Conservation (phyloP, 2,329 filamentous ascomycete species). For the Fusarium tanahbumbuense region DNA sequence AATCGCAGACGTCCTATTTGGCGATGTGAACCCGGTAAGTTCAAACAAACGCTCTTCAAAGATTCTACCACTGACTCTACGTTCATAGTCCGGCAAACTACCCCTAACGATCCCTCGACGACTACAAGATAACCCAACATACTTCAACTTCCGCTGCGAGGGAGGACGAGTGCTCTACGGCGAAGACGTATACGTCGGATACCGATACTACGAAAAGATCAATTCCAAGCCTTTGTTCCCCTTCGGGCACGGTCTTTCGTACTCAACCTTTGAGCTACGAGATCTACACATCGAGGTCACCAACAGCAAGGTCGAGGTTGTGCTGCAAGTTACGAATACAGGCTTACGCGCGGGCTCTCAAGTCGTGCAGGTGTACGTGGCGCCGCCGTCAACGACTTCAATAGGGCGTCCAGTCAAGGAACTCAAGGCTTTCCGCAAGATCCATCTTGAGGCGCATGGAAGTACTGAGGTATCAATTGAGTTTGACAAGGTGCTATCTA, state of each 20-base stretch:
- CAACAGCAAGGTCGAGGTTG: fast-evolving
- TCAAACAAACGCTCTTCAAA: too few species aligned
- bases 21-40: neutral
- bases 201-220: constrained; percentile 9
- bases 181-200: constrained; percentile 14
- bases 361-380: neutral
- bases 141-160: neutral
- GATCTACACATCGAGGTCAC: fast-evolving
- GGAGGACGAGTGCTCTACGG: neutral
- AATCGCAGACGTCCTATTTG: neutral
- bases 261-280: neutral
- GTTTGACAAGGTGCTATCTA: neutral
- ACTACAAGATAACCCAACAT: neutral
- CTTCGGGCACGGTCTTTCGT: neutral
- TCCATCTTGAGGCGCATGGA: fast-evolving
- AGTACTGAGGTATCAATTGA: fast-evolving
- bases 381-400: neutral
- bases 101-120: constrained; percentile 1
- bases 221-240: neutral
- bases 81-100: neutral
- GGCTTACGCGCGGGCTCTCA: neutral
- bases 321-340: neutral
- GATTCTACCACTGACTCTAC: neutral
- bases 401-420: neutral
- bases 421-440: neutral